Conservation (phyloP, 2,329 filamentous ascomycete species). For the Fusarium sp. region DNA sequence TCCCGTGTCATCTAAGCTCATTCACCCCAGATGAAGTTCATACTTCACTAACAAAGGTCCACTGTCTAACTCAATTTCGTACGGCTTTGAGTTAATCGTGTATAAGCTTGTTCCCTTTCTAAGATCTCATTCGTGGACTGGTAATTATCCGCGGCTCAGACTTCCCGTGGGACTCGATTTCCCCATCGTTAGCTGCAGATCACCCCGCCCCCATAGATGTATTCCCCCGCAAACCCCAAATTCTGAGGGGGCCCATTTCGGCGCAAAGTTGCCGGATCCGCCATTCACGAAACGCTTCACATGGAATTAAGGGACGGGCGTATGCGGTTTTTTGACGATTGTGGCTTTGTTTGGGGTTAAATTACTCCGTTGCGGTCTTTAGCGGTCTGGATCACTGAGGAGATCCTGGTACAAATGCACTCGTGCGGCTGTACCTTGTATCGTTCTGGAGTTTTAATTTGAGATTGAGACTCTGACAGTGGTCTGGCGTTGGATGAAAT, state of each 20-base stretch:
- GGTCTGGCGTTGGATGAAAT: too few species aligned
- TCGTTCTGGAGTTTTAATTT: slow-evolving; percentile 12
- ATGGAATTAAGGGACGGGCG: not conserved
- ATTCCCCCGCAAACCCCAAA: slow-evolving; percentile 38
- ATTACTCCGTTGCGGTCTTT: not conserved
- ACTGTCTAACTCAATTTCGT: not conserved
- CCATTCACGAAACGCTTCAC: not conserved
- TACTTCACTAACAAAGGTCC: not conserved
- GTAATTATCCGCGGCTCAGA: slow-evolving; percentile 33
- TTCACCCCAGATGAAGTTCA: slow-evolving; percentile 5
- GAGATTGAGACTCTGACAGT: too few species aligned
- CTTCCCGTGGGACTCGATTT: slow-evolving; percentile 42
- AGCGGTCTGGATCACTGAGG: slow-evolving; percentile 9
- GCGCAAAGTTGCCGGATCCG: slow-evolving; percentile 22
- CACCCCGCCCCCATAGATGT: slow-evolving; percentile 37
- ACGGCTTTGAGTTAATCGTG: not conserved
- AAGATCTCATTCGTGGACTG: slow-evolving; percentile 15
- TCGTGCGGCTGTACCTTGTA: slow-evolving; percentile 4
- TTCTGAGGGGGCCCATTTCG: not conserved
- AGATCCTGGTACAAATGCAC: not conserved
- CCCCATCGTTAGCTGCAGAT: slow-evolving; percentile 39
- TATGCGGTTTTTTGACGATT: not conserved
- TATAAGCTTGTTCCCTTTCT: slow-evolving; percentile 25
- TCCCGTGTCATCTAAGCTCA: not conserved
- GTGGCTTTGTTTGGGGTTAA: not conserved